These are phyloP conservation scores for Cutaneotrichosporon sp. DNA, from an alignment of 1,284 basidiomycete genomes.

Conservation along the genomic window DNA sequence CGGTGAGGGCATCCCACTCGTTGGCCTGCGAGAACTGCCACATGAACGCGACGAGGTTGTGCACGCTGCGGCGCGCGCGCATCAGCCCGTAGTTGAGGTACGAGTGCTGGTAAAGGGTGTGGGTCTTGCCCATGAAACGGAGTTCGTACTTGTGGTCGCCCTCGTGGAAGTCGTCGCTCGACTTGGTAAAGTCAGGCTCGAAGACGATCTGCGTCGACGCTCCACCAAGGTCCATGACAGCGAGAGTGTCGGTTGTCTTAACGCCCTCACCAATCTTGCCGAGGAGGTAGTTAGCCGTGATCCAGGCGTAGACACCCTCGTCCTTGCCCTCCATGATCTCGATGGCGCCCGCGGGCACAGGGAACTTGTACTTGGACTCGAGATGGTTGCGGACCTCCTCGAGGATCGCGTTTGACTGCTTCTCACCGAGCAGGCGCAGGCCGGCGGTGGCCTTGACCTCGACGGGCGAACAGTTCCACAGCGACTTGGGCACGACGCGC, in stretches of 20 bases:
- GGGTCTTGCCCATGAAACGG: constrained; percentile 67
- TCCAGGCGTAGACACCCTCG: constrained; percentile 97
- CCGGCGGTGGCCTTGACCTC: constrained; percentile 96
- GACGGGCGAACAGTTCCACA: constrained; percentile 78
- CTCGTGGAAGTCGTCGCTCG: constrained; percentile 60
- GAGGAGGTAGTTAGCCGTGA: constrained; percentile 92
- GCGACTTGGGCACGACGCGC: constrained; percentile 66
- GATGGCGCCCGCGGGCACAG: constrained; percentile 63
- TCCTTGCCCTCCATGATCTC: constrained; percentile 95
- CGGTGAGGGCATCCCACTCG: constrained; percentile 55
- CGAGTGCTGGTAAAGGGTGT: constrained; percentile 88
- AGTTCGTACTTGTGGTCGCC: constrained; percentile 95
- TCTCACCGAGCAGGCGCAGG: constrained; percentile 69
- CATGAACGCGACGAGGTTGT: constrained; percentile 86
- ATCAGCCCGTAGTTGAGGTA: constrained; percentile 96
- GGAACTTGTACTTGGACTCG: constrained; percentile 70
- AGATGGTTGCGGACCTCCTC: constrained; percentile 70
- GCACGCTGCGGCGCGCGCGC: constrained; percentile 80
- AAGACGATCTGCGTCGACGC: constrained; percentile 98
- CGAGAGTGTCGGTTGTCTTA: constrained; percentile 65
- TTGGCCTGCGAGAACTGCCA: constrained; percentile 55
- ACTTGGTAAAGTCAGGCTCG: constrained; percentile 67
- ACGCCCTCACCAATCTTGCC: constrained; percentile 65
- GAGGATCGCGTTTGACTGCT: constrained; percentile 72
- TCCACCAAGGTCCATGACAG: constrained; percentile 93